Evolutionary conservation across 164 flowering plant genomes (phyloP).

Genomic region (Aristolochia contorta): DNA sequence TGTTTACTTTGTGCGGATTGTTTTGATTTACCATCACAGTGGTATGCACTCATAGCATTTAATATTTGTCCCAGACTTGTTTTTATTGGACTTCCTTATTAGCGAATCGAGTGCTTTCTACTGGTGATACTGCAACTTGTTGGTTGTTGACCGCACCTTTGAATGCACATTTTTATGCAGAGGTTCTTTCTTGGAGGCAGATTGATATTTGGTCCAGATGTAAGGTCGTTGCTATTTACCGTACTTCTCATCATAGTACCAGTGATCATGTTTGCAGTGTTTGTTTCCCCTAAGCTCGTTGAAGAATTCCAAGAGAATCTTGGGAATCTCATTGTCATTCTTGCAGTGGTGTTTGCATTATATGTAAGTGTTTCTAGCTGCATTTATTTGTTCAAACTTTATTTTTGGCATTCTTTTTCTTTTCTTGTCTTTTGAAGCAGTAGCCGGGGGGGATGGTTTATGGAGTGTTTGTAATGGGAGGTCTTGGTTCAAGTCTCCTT

Average conservation of each 20-base stretch:
- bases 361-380: conserved; percentile 36
- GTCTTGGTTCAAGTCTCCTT: no score
- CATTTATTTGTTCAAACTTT: neutral
- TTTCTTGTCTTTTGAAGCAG: no score
- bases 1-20: no score
- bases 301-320: conserved; percentile 25
- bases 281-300: conserved; percentile 37
- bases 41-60: no score
- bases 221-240: conserved; percentile 45
- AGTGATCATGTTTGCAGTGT: conserved; percentile 35
- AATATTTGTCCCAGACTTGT: no score
- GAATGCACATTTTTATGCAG: conserved; percentile 30
- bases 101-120: neutral
- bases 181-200: conserved; percentile 58
- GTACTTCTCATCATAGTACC: conserved; percentile 43
- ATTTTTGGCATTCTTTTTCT: neutral
- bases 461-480: no score
- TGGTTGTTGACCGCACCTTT: neutral
- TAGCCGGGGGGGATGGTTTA: no score
- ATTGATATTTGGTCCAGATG: conserved; percentile 73
- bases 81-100: neutral
- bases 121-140: neutral
- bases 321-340: conserved; percentile 29
- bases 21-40: no score
- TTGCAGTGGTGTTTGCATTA: conserved; percentile 28